phyloP scores from a whole-genome alignment of 2,329 filamentous ascomycete genomes.

The Xylariaceae sp. region DNA sequence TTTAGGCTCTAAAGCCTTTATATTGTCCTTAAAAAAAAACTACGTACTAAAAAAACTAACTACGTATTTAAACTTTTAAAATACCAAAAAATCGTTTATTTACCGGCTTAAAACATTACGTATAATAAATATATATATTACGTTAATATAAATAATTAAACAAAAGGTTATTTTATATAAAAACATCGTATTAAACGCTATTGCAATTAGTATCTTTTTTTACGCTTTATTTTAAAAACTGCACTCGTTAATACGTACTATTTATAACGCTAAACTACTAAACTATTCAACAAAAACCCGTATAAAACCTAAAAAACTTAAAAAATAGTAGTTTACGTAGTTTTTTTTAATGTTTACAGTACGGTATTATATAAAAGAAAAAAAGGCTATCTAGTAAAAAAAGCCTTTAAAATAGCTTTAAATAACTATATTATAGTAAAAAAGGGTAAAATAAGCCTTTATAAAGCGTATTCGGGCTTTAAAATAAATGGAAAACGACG shows the following conservation, averaged over 20 bases:
- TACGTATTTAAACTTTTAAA: too few relatives aligned
- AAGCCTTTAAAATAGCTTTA: neutral
- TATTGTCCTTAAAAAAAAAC: too few relatives aligned
- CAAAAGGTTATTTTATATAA: neutral
- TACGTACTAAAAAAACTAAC: too few relatives aligned
- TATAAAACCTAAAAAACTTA: neutral
- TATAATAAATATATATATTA: neutral
- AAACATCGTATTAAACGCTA: neutral
- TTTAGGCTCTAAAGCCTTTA: too few relatives aligned
- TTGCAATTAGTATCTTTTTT: neutral
- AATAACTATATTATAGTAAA: neutral
- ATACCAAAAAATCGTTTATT: too few relatives aligned
- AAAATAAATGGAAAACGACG: neutral
- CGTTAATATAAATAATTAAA: constrained; percentile 1
- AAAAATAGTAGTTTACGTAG: neutral
- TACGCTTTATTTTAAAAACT: neutral
- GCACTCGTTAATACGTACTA: neutral
- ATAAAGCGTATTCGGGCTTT: neutral
- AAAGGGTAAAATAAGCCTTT: neutral
- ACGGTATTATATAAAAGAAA: neutral
- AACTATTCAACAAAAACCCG: neutral
- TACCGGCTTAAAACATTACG: too few relatives aligned
- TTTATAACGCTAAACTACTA: neutral
- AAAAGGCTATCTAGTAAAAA: neutral
- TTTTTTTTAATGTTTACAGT: neutral